Evolutionary conservation across 345 rosid genomes (phyloP).

Genomic region (Cardamine resedifolia): DNA sequence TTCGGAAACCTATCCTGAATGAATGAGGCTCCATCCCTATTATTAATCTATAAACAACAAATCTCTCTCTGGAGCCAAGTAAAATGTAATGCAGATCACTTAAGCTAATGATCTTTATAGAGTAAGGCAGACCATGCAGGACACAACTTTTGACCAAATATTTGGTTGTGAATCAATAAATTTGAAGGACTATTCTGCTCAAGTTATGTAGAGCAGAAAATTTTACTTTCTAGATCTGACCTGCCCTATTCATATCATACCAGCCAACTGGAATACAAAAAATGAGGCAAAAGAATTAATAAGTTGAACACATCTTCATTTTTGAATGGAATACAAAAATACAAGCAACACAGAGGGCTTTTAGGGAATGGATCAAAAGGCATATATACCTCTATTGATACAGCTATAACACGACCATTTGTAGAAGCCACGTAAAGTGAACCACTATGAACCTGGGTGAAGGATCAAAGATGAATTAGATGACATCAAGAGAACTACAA

Average conservation of each 20-base stretch:
- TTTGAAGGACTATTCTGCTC: not conserved
- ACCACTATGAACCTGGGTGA: constrained; percentile 51
- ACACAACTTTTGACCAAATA: constrained; percentile 4
- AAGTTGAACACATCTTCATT: not conserved
- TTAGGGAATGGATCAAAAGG: constrained; percentile 7
- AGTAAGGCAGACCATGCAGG: constrained; percentile 6
- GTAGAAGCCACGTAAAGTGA: constrained; percentile 80
- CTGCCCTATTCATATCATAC: not conserved
- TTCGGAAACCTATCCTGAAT: constrained; percentile 3
- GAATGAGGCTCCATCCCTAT: constrained; percentile 4
- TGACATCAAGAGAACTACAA: constrained; percentile 10
- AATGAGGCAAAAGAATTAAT: not conserved
- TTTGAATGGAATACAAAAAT: not conserved
- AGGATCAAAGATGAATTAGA: constrained; percentile 11
- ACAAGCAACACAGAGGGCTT: not conserved
- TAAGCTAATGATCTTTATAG: constrained; percentile 7
- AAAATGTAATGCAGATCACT: constrained; percentile 13
- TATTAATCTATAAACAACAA: not conserved
- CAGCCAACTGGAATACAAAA: constrained; percentile 3
- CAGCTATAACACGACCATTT: constrained; percentile 74
- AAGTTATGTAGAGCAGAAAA: not conserved
- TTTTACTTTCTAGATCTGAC: not conserved
- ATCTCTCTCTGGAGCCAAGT: not conserved
- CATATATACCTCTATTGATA: constrained; percentile 68
- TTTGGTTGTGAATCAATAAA: constrained; percentile 1